Conservation (phyloP, 2,329 filamentous ascomycete genomes). For the Falciphora oryzae region DNA sequence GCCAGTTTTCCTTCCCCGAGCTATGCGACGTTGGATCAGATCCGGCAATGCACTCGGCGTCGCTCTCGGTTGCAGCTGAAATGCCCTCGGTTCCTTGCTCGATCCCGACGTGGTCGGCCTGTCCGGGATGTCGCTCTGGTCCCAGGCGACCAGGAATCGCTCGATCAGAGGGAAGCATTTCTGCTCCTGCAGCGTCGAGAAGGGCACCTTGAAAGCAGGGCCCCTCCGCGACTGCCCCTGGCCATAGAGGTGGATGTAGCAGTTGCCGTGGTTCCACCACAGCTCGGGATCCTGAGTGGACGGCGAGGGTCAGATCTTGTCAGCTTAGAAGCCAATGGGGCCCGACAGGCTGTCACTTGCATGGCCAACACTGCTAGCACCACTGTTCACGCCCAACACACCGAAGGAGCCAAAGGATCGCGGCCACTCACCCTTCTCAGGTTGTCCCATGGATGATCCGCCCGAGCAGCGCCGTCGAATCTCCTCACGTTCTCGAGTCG, state of each 20-base stretch:
- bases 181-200: conserved; percentile 48
- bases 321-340: neutral
- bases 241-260: conserved; percentile 63
- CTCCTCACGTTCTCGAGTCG: conserved; percentile 28
- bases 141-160: conserved; percentile 31
- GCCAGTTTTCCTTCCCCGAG: conserved; percentile 1
- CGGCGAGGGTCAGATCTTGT: neutral
- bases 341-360: neutral
- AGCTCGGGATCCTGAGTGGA: conserved; percentile 60
- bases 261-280: conserved; percentile 63
- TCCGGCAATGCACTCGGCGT: conserved; percentile 12
- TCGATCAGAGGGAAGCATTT: conserved; percentile 57
- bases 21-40: conserved; percentile 21
- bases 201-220: conserved; percentile 62
- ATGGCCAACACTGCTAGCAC: conserved; percentile 5
- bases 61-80: conserved; percentile 17
- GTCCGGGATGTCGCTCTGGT: conserved; percentile 24
- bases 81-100: conserved; percentile 12
- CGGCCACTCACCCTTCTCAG: conserved; percentile 38
- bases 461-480: conserved; percentile 45
- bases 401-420: neutral
- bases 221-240: conserved; percentile 58
- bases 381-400: neutral
- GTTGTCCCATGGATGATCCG: conserved; percentile 39
- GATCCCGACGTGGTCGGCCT: conserved; percentile 9